phyloP scores from a whole-genome alignment of 495 filamentous ascomycete species.

The Platismatia glauca region DNA sequence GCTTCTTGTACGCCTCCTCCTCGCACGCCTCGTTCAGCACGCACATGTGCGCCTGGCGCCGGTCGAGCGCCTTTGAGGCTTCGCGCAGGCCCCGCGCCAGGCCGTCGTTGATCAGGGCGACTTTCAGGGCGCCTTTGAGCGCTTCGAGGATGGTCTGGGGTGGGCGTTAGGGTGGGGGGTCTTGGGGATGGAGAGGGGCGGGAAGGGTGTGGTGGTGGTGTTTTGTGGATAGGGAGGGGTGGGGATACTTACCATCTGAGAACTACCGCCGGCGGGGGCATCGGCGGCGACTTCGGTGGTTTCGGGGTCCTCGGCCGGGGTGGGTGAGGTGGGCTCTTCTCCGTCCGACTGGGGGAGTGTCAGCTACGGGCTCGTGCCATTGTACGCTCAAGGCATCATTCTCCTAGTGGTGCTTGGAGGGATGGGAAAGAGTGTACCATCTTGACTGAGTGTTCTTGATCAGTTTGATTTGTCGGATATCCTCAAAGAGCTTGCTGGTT shows the following conservation, averaged over 20 bases:
- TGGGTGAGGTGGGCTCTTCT: slow-evolving; percentile 75
- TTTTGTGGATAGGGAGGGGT: too few species aligned
- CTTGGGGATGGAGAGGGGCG: background rate
- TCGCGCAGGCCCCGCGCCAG: slow-evolving; percentile 96
- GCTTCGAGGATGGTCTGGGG: slow-evolving; percentile 91
- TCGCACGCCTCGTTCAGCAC: slow-evolving; percentile 98
- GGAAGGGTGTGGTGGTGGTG: background rate
- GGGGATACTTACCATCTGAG: slow-evolving; percentile 26
- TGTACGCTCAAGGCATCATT: background rate
- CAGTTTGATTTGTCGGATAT: slow-evolving; percentile 46
- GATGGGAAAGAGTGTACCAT: slow-evolving; percentile 27
- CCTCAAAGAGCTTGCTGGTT: slow-evolving; percentile 50
- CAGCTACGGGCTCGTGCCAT: slow-evolving; percentile 12
- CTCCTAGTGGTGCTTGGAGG: background rate
- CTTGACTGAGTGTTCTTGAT: slow-evolving; percentile 29
- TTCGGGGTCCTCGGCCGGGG: slow-evolving; percentile 49
- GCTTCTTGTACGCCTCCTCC: slow-evolving; percentile 99
- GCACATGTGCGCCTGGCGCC: slow-evolving; percentile 98
- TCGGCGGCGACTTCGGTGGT: slow-evolving; percentile 86
- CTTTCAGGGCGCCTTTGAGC: slow-evolving; percentile 86
- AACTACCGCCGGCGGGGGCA: slow-evolving; percentile 67
- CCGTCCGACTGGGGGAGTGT: slow-evolving; percentile 54
- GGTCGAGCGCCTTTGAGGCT: slow-evolving; percentile 93
- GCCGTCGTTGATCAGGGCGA: slow-evolving; percentile 98
- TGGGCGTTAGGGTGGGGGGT: background rate